Base-by-base conservation (phyloP, 345 rosid species). In the Euphorbia pulcherrima region DNA sequence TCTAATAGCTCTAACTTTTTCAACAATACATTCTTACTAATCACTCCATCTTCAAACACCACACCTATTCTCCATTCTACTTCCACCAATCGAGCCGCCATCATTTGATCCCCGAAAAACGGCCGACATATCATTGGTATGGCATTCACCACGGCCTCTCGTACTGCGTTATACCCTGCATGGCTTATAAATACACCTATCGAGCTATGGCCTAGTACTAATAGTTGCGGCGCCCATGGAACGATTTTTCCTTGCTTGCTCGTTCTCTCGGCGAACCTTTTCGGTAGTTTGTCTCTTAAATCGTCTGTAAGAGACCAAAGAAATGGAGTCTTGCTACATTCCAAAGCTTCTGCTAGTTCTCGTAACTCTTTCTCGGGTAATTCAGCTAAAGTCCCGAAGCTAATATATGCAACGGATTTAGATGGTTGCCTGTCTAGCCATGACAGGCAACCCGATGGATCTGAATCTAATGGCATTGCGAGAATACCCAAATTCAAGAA, bases 121-220 rank as follows among this genome's bases (percentile, higher is more conserved):
- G 96, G 88, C 30, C 82, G 80, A 17, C 93, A 92, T 51, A 92
- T 84, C 96, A 90, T 81, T 1, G 95, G 92, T n/a, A 84, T 88
- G 23, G 88, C 85, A 59, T 84, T 86, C 26, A 80, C 79, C 65
- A 90, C 68, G 60, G 86, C 83, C 65, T 92, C 96, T 70, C 83
- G 18, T 2, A 84, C 79, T 1, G 92, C 89, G 71, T 92, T 92
- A 94, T 90, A 89, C 4, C 92, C 94, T 39, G 74, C 56, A 52
- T 86, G 96, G 0, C 90, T 89, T 63, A 81, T 44, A 33, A 86
- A 87, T 0, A 71, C 94, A 23, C 92, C 93, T 16, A 79, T 76
- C 0, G 89, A 61, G 11, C 64, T 37, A 74, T 91, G 87, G 16
- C 28, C 67, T 47, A 88, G 64, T 17, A 88, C 71, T 35, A 81